Evolutionary conservation across 2,329 filamentous ascomycete species (phyloP), one percentile per base, ranked within the genome.

Genomic region (Claviceps africana): DNA sequence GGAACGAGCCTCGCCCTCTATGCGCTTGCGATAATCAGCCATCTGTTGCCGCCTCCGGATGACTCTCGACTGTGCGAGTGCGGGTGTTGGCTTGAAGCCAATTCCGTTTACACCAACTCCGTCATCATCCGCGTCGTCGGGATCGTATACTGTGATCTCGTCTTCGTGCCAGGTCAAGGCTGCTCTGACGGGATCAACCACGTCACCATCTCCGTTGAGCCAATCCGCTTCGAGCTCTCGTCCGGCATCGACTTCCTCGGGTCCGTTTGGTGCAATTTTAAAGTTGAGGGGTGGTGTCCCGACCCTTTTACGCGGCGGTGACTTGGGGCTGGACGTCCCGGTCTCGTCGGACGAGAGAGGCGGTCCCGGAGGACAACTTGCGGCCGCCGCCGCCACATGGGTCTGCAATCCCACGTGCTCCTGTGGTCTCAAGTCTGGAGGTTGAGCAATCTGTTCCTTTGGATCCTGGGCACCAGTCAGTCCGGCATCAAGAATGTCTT

Each of bases 81-180:
- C 79, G 6, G 80, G 72, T 0, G 79, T 83, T 2, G 81, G 81
- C 58, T 74, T 79, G 66, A 84, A 85, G 0, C 81, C 81, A 54
- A 85, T 79, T 5, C 81, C 81, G 61, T 85, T 83, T 60, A 85
- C 79, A 22, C 81, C 81, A 3, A 76, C 78, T 49, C 81, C 81
- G 60, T 85, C 81, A 59, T 85, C 81, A 56, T 85, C 81, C 56
- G 77, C 73, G 60, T 84, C 81, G 42, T 79, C 70, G 0, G 79
- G 77, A 57, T 83, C 77, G 62, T 83, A 81, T 30, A 83, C 72
- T 1, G 81, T 84, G 55, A 85, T 84, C 61, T 84, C 81, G 57
- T 83, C 76, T 56, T 83, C 79, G 59, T 80, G 79, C 81, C 81
- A 85, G 1, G 81, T 84, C 50, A 83, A 68, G 2, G 78, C 73